These are phyloP conservation scores for Rossbeevera mucosa DNA, from an alignment of 768 basidiomycete species.

Conservation along the genomic window DNA sequence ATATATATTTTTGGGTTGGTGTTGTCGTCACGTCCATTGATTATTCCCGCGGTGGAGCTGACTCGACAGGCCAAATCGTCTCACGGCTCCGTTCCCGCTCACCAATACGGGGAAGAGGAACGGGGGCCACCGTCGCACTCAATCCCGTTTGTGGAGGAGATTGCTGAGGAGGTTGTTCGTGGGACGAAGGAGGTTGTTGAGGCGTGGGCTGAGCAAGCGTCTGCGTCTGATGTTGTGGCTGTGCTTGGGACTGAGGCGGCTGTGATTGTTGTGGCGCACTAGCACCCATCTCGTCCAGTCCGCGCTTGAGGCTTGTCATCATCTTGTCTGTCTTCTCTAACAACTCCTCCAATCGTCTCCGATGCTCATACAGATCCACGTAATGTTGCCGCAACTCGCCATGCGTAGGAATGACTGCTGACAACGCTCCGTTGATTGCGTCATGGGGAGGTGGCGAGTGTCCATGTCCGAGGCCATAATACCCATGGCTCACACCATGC, in stretches of 20 bases:
- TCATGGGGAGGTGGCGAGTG: slow-evolving; percentile 34
- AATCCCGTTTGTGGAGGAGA: slow-evolving; percentile 16
- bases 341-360: slow-evolving; percentile 66
- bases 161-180: slow-evolving; percentile 26
- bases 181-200: slow-evolving; percentile 21
- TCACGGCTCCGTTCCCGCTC: slow-evolving; percentile 30
- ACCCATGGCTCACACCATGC: slow-evolving; percentile 34
- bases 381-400: slow-evolving; percentile 73
- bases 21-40: slow-evolving; percentile 19
- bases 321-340: slow-evolving; percentile 68
- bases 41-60: slow-evolving; percentile 24
- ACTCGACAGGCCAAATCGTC: slow-evolving; percentile 27
- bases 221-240: slow-evolving; percentile 24
- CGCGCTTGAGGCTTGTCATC: slow-evolving; percentile 67
- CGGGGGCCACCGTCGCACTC: slow-evolving; percentile 13
- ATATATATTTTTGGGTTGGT: slow-evolving; percentile 16
- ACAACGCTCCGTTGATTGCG: slow-evolving; percentile 25
- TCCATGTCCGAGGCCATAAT: slow-evolving; percentile 36
- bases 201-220: slow-evolving; percentile 21
- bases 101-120: slow-evolving; percentile 21
- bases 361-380: slow-evolving; percentile 56
- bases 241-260: slow-evolving; percentile 21
- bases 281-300: slow-evolving; percentile 61
- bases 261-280: slow-evolving; percentile 22
- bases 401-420: slow-evolving; percentile 39